A percentile compares a stretch with the other conserved stretches of the same genome.
Evolutionary conservation across 495 filamentous ascomycete species (phyloP).

Genomic region (Trichoderma gamsii): DNA sequence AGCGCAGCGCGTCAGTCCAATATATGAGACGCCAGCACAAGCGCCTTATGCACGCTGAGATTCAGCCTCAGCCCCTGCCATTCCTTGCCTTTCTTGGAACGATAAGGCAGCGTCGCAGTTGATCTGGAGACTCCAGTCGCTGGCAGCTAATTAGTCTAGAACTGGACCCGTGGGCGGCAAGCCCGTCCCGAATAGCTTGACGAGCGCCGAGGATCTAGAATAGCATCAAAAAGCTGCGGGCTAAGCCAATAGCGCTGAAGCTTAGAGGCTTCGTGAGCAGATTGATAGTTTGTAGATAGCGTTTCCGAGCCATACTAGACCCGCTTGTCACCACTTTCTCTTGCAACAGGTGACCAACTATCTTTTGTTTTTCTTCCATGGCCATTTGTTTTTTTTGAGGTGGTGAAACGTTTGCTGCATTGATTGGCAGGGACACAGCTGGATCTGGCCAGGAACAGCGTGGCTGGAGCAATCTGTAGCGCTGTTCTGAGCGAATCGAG

Average conservation of each 20-base stretch:
- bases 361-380: not conserved
- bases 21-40: not conserved
- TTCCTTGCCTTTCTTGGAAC: not conserved
- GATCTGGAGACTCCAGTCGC: not conserved
- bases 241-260: not conserved
- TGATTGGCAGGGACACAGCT: not conserved
- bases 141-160: not conserved
- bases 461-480: not conserved
- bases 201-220: not conserved
- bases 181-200: not conserved
- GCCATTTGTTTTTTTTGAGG: not conserved
- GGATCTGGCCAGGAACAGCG: not conserved
- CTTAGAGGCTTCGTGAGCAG: too few species aligned
- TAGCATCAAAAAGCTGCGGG: not conserved
- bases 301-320: too few species aligned
- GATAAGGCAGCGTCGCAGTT: conserved; percentile 8
- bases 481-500: not conserved
- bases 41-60: not conserved
- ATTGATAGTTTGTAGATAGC: too few species aligned
- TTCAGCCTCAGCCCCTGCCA: not conserved
- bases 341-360: too few species aligned
- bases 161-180: not conserved
- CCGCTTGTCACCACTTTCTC: too few species aligned
- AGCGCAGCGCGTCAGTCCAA: not conserved
- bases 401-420: not conserved